Conservation (phyloP, 2,329 filamentous ascomycete species). For the Monascus ruber region DNA sequence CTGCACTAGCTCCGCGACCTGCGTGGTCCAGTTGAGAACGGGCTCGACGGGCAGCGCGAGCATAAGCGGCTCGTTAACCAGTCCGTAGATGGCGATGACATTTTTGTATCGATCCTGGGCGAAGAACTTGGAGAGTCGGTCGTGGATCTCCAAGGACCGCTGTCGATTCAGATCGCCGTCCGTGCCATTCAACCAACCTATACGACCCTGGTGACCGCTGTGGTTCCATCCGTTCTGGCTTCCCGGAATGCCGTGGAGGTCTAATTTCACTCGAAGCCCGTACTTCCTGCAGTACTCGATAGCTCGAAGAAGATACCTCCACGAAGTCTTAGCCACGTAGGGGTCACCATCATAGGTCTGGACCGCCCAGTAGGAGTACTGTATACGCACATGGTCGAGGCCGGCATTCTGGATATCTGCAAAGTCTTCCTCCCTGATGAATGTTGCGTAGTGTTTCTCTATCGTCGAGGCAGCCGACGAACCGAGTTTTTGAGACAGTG, state of each 20-base stretch:
- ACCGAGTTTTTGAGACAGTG: constrained; percentile 61
- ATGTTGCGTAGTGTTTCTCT: constrained; percentile 86
- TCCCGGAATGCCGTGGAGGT: constrained; percentile 82
- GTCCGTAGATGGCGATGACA: constrained; percentile 81
- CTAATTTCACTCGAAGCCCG: constrained; percentile 82
- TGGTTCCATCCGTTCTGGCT: constrained; percentile 98
- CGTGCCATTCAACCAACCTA: constrained; percentile 86
- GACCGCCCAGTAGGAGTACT: constrained; percentile 91
- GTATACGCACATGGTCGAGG: constrained; percentile 93
- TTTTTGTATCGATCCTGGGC: constrained; percentile 87
- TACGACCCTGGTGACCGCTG: constrained; percentile 67
- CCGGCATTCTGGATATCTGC: constrained; percentile 74
- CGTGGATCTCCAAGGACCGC: constrained; percentile 75
- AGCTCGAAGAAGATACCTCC: constrained; percentile 82
- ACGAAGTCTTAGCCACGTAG: constrained; percentile 75
- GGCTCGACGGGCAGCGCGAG: constrained; percentile 50
- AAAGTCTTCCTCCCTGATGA: constrained; percentile 77
- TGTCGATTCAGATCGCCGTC: constrained; percentile 67
- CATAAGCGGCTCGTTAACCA: constrained; percentile 93
- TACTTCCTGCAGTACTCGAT: constrained; percentile 93
- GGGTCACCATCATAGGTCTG: constrained; percentile 74
- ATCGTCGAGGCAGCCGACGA: constrained; percentile 53
- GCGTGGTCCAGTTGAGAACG: constrained; percentile 69
- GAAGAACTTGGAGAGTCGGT: constrained; percentile 83
- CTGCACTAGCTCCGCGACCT: constrained; percentile 61